A percentile compares a stretch with the other conserved stretches of the same genome.
These are phyloP conservation scores for Ceriops tagal DNA, from an alignment of 345 rosid species.

Conservation along the genomic window DNA sequence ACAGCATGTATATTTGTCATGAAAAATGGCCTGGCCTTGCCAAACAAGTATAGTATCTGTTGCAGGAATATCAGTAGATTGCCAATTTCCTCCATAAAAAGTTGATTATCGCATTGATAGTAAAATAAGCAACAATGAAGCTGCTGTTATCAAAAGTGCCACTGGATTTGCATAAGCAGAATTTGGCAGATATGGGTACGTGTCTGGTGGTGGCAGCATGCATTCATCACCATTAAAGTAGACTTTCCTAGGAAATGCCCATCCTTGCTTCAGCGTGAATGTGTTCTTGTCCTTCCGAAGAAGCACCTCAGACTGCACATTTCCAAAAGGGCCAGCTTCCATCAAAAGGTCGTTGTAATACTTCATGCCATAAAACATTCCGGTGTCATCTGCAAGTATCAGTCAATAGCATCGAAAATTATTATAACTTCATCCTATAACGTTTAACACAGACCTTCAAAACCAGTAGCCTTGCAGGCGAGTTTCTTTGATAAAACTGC, in stretches of 20 bases:
- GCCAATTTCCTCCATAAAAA: neutral
- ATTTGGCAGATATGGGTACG: conserved; percentile 79
- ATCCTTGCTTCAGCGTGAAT: conserved; percentile 79
- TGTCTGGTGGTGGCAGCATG: conserved; percentile 82
- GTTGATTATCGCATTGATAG: conserved; percentile 19
- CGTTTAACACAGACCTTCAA: neutral
- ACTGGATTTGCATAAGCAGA: conserved; percentile 35
- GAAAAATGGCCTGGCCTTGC: conserved; percentile 8
- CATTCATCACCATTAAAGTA: conserved; percentile 94
- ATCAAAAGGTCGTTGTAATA: conserved; percentile 76
- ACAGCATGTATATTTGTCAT: conserved; percentile 12
- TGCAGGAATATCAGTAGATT: conserved; percentile 8
- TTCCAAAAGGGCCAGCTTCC: conserved; percentile 91
- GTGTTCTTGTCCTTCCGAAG: conserved; percentile 68
- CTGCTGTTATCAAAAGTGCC: conserved; percentile 20
- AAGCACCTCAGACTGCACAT: conserved; percentile 86
- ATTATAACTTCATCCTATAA: neutral
- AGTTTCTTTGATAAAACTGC: neutral
- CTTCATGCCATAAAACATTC: conserved; percentile 80
- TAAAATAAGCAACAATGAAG: conserved; percentile 28
- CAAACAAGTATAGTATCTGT: conserved; percentile 12
- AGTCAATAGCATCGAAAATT: conserved; percentile 3
- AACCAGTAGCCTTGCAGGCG: neutral
- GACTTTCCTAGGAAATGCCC: conserved; percentile 90
- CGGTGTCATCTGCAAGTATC: conserved; percentile 69